Evolutionary conservation across 208 protist species (phyloP).

Genomic region (Crithidia sp.): DNA sequence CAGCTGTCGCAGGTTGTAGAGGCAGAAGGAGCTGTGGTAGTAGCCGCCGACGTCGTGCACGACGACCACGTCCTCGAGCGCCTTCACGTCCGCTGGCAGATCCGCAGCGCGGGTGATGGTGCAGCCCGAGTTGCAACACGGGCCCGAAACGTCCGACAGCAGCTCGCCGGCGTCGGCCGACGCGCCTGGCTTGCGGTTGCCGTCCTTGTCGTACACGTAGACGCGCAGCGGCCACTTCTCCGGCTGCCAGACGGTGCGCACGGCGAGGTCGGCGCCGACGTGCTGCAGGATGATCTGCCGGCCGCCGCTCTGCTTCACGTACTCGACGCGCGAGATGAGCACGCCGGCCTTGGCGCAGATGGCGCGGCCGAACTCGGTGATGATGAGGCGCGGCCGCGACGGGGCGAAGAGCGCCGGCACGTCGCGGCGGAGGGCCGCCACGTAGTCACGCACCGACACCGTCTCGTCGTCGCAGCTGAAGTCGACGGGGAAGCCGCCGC

Average conservation of each 20-base stretch:
- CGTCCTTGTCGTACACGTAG: constrained; percentile 36
- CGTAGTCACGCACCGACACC: constrained; percentile 47
- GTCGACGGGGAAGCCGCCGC: constrained; percentile 68
- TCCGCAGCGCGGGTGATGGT: constrained; percentile 38
- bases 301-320: constrained; percentile 59
- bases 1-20: constrained; percentile 71
- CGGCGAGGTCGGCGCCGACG: constrained; percentile 68
- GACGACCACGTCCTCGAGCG: constrained; percentile 54
- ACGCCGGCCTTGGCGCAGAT: constrained; percentile 63
- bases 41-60: constrained; percentile 75
- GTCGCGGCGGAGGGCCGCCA: constrained; percentile 25
- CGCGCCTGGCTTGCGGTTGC: constrained; percentile 17
- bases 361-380: constrained; percentile 77
- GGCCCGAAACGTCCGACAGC: constrained; percentile 59
- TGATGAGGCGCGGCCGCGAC: constrained; percentile 33
- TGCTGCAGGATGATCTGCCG: constrained; percentile 61
- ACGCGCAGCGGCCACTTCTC: constrained; percentile 77
- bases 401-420: constrained; percentile 53
- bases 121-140: constrained; percentile 75
- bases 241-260: constrained; percentile 75
- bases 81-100: constrained; percentile 30
- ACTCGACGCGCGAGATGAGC: constrained; percentile 68
- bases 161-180: constrained; percentile 1
- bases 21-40: constrained; percentile 66
- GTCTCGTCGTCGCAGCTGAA: constrained; percentile 52